Evolutionary conservation across 257 asterid species (phyloP).

Genomic region (Lithospermum erythrorhizon): DNA sequence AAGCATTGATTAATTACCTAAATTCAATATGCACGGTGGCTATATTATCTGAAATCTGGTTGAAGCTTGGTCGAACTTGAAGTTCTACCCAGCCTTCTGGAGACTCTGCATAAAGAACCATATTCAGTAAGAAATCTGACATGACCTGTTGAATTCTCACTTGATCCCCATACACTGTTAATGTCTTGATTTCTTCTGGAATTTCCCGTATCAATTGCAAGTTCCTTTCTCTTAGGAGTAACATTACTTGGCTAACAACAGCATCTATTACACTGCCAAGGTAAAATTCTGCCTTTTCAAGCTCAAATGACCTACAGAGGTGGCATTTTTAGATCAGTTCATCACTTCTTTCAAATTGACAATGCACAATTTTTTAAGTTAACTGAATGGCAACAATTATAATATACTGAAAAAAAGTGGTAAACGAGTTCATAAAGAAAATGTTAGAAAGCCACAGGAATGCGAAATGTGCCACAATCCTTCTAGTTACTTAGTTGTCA

Average conservation of each 20-base stretch:
- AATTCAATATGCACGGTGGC: slow-evolving; percentile 47
- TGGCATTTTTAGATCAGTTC: slow-evolving; percentile 3
- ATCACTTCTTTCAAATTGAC: slow-evolving; percentile 6
- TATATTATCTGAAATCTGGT: slow-evolving; percentile 40
- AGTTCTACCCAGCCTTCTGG: slow-evolving; percentile 88
- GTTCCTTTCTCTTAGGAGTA: slow-evolving; percentile 56
- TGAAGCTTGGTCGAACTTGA: slow-evolving; percentile 58
- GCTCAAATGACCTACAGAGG: slow-evolving; percentile 53
- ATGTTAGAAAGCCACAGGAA: background rate
- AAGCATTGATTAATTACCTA: slow-evolving; percentile 33
- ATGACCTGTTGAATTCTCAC: slow-evolving; percentile 70
- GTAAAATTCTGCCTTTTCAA: slow-evolving; percentile 51
- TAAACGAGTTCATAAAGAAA: background rate
- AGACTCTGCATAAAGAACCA: slow-evolving; percentile 55
- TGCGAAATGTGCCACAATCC: background rate
- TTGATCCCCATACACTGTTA: slow-evolving; percentile 63
- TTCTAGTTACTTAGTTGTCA: background rate
- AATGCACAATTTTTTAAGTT: background rate
- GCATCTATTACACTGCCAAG: slow-evolving; percentile 79
- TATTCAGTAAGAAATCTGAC: slow-evolving; percentile 60
- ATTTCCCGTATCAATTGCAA: slow-evolving; percentile 68
- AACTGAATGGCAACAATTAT: background rate
- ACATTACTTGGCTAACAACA: slow-evolving; percentile 88
- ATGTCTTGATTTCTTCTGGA: slow-evolving; percentile 72
- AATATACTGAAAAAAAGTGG: background rate